A percentile compares a stretch with the other conserved stretches of the same genome.
Evolutionary conservation across 1,284 basidiomycete species (phyloP).

Genomic region (Malassezia equina): DNA sequence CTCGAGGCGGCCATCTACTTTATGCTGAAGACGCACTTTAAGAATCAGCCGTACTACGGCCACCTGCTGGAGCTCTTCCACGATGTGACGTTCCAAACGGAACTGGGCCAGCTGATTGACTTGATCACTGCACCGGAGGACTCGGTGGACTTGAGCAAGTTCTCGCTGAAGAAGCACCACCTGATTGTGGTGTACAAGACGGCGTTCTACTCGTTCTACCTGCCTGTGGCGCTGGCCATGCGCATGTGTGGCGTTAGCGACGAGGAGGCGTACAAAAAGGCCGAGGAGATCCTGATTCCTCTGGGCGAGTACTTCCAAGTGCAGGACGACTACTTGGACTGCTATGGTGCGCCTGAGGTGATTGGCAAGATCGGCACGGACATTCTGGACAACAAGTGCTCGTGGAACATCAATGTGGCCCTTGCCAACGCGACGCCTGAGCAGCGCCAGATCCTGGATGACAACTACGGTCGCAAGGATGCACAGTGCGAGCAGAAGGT

Average conservation of each 20-base stretch:
- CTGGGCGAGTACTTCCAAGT: constrained; percentile 98
- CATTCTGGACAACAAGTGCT: constrained; percentile 97
- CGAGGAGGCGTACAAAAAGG: constrained; percentile 64
- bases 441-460: constrained; percentile 55
- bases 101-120: constrained; percentile 90
- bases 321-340: constrained; percentile 96
- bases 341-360: constrained; percentile 74
- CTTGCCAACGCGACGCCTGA: constrained; percentile 60
- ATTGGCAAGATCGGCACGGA: constrained; percentile 96
- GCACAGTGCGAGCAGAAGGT: constrained; percentile 58
- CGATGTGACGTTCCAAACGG: constrained; percentile 85
- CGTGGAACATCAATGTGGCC: constrained; percentile 89
- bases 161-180: constrained; percentile 74
- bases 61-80: constrained; percentile 83
- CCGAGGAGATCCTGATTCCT: constrained; percentile 74
- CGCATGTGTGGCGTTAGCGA: constrained; percentile 62
- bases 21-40: constrained; percentile 79
- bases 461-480: constrained; percentile 80
- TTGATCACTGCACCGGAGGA: constrained; percentile 90
- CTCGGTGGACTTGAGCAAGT: constrained; percentile 72
- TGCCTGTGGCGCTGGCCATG: constrained; percentile 91
- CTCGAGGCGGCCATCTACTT: constrained; percentile 87
- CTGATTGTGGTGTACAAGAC: constrained; percentile 97
- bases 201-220: constrained; percentile 96
- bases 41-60: constrained; percentile 68